Evolutionary conservation across 306 rosid genomes (phyloP), one percentile per base, ranked within the genome.

Genomic region (Pueraria montana): DNA sequence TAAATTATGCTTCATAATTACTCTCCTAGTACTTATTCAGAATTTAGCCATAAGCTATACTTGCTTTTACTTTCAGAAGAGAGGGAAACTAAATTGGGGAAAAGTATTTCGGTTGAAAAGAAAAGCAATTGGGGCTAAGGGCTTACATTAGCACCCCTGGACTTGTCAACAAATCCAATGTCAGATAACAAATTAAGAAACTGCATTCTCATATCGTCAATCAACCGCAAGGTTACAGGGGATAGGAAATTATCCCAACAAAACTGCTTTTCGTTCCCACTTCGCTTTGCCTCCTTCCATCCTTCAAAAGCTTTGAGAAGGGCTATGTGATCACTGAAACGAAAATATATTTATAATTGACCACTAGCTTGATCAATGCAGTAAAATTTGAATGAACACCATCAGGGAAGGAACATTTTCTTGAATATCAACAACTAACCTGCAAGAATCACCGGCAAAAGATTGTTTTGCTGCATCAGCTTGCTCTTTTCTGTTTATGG

Each of bases 211-310:
- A 95, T 95, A 86, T 95, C 98, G 65, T 93, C 98, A 87, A 95
- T 95, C 97, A 95, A 86, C 94, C 90, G 94, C 96, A 95, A 86
- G 82, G 99, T 93, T 26, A 65, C 87, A 2, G 91, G 90, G 78
- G 99, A 95, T 76, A 95, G 87, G 40, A 92, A 95, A 82, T 91
- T 93, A 46, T 95, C 99, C 98, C 98, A 93, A 89, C 99, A 93
- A 80, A 87, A 95, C 27, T 91, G 76, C 76, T 87, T 91, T 38
- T 90, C 97, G 4, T 76, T 50, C 64, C 97, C 94, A 26, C 82
- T 89, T 30, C 85, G 91, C 80, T 95, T 93, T 75, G 94, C 99
- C 17, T 89, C 94, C 79, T 92, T 93, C 98, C 99, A 95, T 82
- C 94, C 99, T 86, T 95, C 97, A 87, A 92, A 95, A 50, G 99